phyloP scores from a whole-genome alignment of 108 stramenopile genomes.

The Cyclostephanos tholiformis region DNA sequence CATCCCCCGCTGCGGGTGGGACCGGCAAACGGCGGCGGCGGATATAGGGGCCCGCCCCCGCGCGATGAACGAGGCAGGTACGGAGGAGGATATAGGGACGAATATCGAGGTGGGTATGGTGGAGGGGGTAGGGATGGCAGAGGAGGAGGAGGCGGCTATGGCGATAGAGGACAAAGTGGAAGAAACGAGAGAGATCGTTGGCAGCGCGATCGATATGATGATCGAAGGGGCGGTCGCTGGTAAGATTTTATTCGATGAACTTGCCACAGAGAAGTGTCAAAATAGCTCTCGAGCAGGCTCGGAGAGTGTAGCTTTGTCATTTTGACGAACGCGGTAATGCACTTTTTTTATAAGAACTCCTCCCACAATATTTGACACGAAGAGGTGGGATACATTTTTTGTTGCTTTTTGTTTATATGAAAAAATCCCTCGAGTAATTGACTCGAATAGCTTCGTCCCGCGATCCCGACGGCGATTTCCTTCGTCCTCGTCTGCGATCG shows the following conservation, averaged over 20 bases:
- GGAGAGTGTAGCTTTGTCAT: not conserved
- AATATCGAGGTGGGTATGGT: slow-evolving; percentile 15
- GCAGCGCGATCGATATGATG: slow-evolving; percentile 28
- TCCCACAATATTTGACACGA: too few relatives aligned
- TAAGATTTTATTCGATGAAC: not conserved
- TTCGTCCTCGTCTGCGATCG: too few relatives aligned
- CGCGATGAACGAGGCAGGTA: slow-evolving; percentile 28
- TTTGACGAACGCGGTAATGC: not conserved
- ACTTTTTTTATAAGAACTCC: too few relatives aligned
- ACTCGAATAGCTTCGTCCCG: too few relatives aligned
- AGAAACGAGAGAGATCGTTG: slow-evolving; percentile 20
- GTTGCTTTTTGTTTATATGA: too few relatives aligned
- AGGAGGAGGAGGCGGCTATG: slow-evolving; percentile 30
- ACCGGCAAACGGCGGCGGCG: slow-evolving; percentile 19
- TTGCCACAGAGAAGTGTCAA: not conserved
- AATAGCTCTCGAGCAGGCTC: not conserved
- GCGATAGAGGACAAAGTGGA: slow-evolving; percentile 36
- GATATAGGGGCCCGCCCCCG: slow-evolving; percentile 22
- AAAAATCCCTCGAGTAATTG: too few relatives aligned
- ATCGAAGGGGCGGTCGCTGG: slow-evolving; percentile 19
- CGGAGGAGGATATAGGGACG: slow-evolving; percentile 38
- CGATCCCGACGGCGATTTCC: too few relatives aligned
- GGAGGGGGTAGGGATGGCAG: slow-evolving; percentile 36
- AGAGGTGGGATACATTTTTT: too few relatives aligned
- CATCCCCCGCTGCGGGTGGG: not conserved